Evolutionary conservation across 2,329 filamentous ascomycete species (phyloP).

Genomic region (Claviceps capensis): DNA sequence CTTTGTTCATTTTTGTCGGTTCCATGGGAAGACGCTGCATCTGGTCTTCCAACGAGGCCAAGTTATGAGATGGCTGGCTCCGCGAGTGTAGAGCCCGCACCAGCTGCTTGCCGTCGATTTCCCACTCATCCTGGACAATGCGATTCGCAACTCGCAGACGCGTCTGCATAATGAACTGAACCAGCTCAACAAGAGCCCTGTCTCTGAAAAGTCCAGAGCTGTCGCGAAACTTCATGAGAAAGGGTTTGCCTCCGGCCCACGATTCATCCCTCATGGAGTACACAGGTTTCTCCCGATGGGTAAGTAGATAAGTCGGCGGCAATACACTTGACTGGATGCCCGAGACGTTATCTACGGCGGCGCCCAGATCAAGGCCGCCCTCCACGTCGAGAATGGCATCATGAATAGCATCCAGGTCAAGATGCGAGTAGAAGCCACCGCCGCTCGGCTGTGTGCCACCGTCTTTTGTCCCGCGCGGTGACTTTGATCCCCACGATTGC

Average conservation of each 20-base stretch:
- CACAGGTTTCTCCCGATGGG: not conserved
- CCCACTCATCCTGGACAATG: conserved; percentile 18
- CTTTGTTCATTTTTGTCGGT: conserved; percentile 28
- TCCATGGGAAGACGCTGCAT: conserved; percentile 27
- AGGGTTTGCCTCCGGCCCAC: conserved; percentile 9
- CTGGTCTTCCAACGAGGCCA: conserved; percentile 20
- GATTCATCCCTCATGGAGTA: conserved; percentile 7
- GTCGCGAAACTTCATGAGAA: conserved; percentile 13
- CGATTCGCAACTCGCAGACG: conserved; percentile 17
- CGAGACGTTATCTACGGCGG: conserved; percentile 3
- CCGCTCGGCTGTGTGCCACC: conserved; percentile 3
- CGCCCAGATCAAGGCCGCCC: conserved; percentile 5
- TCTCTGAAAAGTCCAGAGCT: conserved; percentile 13
- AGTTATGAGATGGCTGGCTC: conserved; percentile 9
- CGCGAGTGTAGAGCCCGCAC: conserved; percentile 12
- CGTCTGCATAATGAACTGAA: conserved; percentile 17
- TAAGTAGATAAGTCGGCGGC: conserved; percentile 3
- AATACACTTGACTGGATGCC: conserved; percentile 3
- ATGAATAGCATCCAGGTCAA: conserved; percentile 21
- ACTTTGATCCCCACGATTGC: not conserved
- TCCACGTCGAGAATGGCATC: conserved; percentile 22
- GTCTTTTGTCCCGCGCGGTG: conserved; percentile 9
- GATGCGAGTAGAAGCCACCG: conserved; percentile 20
- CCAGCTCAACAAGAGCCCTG: conserved; percentile 15
- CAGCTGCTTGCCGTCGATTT: conserved; percentile 14